These are phyloP conservation scores for Mucor plumbeus DNA, from an alignment of 371 early-diverging fungal species.

Conservation along the genomic window DNA sequence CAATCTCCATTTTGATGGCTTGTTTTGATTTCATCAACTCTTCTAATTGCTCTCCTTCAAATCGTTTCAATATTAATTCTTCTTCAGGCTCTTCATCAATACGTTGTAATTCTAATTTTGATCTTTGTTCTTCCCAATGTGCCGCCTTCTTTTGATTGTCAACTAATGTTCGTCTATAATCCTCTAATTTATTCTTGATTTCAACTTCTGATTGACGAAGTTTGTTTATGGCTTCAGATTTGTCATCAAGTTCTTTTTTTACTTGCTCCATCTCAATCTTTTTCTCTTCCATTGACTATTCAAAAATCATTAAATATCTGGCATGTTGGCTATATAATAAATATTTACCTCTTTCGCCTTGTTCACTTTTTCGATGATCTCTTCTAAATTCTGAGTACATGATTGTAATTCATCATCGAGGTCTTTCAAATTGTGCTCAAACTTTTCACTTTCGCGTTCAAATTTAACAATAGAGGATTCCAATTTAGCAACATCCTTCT, in stretches of 20 bases:
- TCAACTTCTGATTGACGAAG: slow-evolving; percentile 68
- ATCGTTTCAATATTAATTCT: slow-evolving; percentile 51
- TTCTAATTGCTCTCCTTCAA: slow-evolving; percentile 61
- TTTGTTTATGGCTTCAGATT: slow-evolving; percentile 65
- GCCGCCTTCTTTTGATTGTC: slow-evolving; percentile 58
- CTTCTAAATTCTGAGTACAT: slow-evolving; percentile 50
- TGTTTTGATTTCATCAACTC: slow-evolving; percentile 41
- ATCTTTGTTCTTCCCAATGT: slow-evolving; percentile 59
- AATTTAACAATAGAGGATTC: slow-evolving; percentile 67
- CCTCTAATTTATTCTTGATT: slow-evolving; percentile 60
- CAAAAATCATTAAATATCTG: background rate
- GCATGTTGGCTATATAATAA: background rate
- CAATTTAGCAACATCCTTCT: slow-evolving; percentile 75
- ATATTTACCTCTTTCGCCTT: slow-evolving; percentile 36
- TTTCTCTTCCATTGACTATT: slow-evolving; percentile 72
- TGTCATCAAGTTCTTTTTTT: slow-evolving; percentile 72
- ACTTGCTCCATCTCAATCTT: slow-evolving; percentile 68
- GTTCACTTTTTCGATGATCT: slow-evolving; percentile 56
- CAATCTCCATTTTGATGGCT: slow-evolving; percentile 47
- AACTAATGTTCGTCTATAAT: slow-evolving; percentile 50
- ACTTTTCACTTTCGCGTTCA: slow-evolving; percentile 70
- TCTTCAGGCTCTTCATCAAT: slow-evolving; percentile 56
- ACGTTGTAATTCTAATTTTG: slow-evolving; percentile 61
- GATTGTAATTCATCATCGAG: slow-evolving; percentile 63
- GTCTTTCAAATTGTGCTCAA: slow-evolving; percentile 61